Base-by-base conservation (phyloP, 352 stramenopile species). In the Phytopythium chamaehyphon region DNA sequence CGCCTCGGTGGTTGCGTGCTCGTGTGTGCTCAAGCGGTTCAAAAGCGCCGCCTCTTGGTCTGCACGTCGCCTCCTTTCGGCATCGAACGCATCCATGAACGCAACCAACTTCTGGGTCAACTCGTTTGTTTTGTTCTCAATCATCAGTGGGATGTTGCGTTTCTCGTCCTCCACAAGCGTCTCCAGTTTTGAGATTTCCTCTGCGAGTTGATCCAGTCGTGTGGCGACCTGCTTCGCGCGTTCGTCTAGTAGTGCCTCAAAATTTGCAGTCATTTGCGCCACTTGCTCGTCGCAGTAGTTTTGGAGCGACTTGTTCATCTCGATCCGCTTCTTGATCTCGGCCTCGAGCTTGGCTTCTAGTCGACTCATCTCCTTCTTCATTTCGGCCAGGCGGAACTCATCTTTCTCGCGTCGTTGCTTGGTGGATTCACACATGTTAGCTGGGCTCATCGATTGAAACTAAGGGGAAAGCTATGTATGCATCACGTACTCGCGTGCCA, bases 231-330 rank as follows among this genome's bases (percentile, higher is more conserved):
- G 76, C 36, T 74, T 73, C 11, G 83, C 76, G 23, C 88, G 90
- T 15, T 89, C 71, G 43, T 90, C 69, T 6, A 98, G 67, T 55
- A 96, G 61, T 22, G 68, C 43, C 51, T 94, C 72, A 24, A 98
- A 94, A 7, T 69, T 68, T 40, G 66, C 40, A 40, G 90, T 92
- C 83, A 97, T 93, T 33, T 82, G 55, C 4, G 76, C 61, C 15
- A 97, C 86, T 60, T 96, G 85, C 62, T 96, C 78, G 45, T 92
- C 88, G 55, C 89, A 96, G 45, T 90, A 88, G 45, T 87, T 86
- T 57, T 98, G 82, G 19, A 98, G 64, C 50, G 79, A 90, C 55
- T 96, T 96, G 61, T 95, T 97, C 68, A 96, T 96, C 67, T 98
- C 89, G 22, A 98, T 77, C n/a, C 94, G 88, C 60, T 96, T 88